Base-by-base conservation (phyloP, 371 early-diverging fungal genomes). In the Sporodiniella umbellata region DNA sequence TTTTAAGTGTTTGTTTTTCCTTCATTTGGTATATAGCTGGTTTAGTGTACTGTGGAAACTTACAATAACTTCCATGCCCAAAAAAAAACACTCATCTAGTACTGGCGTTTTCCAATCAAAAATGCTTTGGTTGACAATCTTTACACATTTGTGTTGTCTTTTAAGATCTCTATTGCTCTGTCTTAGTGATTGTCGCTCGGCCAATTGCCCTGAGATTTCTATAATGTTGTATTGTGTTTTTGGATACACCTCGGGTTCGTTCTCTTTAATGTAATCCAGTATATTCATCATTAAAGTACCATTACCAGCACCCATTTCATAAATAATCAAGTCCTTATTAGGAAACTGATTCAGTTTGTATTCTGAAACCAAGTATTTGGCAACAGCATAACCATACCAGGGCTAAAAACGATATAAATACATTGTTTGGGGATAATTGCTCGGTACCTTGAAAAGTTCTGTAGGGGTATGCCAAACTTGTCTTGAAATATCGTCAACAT, bases 381-480 rank as follows among this genome's bases (percentile, higher is more conserved):
- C 98, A 51, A 98, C 70, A 8, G 96, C 91, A 56, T 89, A 85
- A 0, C 94, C 95, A 66, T 93, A 94, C 85, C 86, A 91, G 12
- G 95, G 94, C 85, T 85, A 62, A 35, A 6, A 14, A 35, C 5
- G 5, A 35, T 14, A 14, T 8, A 14, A 35, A 35, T 14, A 35
- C 11, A 35, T n/a, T 5, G n/a, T 18, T 38, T 23, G 31, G 18
- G n/a, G 19, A 33, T 46, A 10, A 14, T 26, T n/a, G 24, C 18
- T 14, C 14, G 12, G 39, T 75, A 89, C 90, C 78, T 90, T 93
- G 68, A 98, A 94, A 22, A 97, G 66, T 64, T 97, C 97, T 0
- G 95, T 93, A 4, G 97, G 94, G 3, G 99, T 97, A 66, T 97
- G 96, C 96, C 99, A 96, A 19, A 95, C 85, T 69, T 96, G 97